Evolutionary conservation across 1,284 basidiomycete genomes (phyloP), one percentile per base, ranked within the genome.

Genomic region (Tetrapyrgos nigripes): DNA sequence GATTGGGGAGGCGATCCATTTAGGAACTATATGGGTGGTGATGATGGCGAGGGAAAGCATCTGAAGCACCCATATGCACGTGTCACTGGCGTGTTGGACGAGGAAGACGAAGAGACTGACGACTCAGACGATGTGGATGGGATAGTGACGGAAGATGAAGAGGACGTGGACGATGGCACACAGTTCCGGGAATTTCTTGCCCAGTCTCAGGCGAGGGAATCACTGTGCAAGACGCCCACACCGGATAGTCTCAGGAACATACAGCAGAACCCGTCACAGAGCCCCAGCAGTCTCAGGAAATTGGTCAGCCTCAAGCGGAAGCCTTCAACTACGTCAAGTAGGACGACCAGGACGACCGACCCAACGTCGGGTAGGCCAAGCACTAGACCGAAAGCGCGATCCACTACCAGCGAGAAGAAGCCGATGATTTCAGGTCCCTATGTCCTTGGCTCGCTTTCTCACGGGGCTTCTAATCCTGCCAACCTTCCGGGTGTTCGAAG

Each of bases 351-450:
- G 23, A 29, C 55, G 55, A 13, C 11, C 50, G 6, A 40, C 50
- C 21, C 31, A 6, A 44, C 50, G 8, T 19, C 55, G 4, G n/a
- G 33, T 2, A 48, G 21, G 44, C 37, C 45, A 8, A 10, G 23
- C 10, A 51, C 35, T 40, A 49, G 59, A 46, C 55, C 46, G 9
- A 54, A 35, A 24, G 40, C 46, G 23, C 23, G 31, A 37, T 50
- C 33, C 8, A 27, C 44, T 11, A 46, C 49, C 40, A 62, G 46
- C 72, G 72, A n/a, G 14, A 5, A 40, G 8, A 40, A 40, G 47
- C 73, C 71, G 6, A 48, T 66, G 26, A 79, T 79, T 35, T 79
- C 79, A 13, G 75, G 76, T n/a, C 79, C 79, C 5, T 79, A 78
- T 56, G 73, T 70, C 1, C 70, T 81, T 11, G 79, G 78, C 11